Percentiles rank a stretch among this genome's conserved stretches.
Evolutionary conservation across 129 eudicot species (phyloP).

Genomic region (Daucus carota): DNA sequence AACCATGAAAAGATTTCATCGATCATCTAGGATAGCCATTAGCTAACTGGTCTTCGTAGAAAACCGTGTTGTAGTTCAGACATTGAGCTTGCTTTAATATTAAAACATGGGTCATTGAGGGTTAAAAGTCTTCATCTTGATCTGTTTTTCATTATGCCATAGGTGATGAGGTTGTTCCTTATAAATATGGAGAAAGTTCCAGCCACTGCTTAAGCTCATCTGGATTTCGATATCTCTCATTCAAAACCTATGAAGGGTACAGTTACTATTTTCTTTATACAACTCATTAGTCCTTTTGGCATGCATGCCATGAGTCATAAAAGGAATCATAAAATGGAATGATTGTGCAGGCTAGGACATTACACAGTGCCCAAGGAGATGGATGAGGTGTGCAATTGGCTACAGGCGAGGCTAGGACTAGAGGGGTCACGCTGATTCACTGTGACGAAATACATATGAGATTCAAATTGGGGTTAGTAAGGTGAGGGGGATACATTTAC

Average conservation of each 20-base stretch:
- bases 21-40: no score
- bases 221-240: conserved; percentile 42
- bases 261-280: not conserved
- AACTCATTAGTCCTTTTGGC: not conserved
- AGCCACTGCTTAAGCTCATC: conserved; percentile 31
- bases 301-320: not conserved
- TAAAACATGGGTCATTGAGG: not conserved
- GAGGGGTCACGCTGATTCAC: conserved; percentile 22
- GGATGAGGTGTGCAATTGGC: conserved; percentile 86
- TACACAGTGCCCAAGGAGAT: conserved; percentile 84
- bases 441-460: not conserved
- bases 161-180: conserved; percentile 64
- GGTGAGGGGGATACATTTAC: conserved; percentile 8
- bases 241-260: conserved; percentile 51
- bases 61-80: no score
- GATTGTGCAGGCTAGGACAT: conserved; percentile 77
- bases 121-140: not conserved
- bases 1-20: no score
- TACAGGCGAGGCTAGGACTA: conserved; percentile 59
- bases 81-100: no score
- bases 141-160: conserved; percentile 5
- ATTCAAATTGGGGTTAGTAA: conserved; percentile 8
- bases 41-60: no score
- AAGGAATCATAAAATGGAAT: not conserved
- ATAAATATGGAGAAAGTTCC: conserved; percentile 41